phyloP scores from a whole-genome alignment of 495 filamentous ascomycete species.

The Aspergillus steynii region DNA sequence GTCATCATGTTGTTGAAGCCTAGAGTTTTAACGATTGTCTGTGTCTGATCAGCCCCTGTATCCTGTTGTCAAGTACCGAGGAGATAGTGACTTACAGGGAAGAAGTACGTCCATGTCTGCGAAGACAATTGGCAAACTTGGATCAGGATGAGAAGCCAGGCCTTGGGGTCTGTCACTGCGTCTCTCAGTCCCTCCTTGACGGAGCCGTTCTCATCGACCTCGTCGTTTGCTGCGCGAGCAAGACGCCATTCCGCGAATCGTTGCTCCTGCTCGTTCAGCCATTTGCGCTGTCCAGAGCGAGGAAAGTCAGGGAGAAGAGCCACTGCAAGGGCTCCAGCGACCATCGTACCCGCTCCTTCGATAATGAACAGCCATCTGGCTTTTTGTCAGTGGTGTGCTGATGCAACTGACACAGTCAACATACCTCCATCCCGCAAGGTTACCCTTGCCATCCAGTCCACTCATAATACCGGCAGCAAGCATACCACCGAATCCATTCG shows the following conservation, averaged over 20 bases:
- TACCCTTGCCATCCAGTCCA: conserved; percentile 18
- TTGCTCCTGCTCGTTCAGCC: conserved; percentile 24
- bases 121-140: conserved; percentile 27
- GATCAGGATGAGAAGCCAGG: conserved; percentile 23
- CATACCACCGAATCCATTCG: conserved; percentile 27
- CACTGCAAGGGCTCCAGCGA: conserved; percentile 20
- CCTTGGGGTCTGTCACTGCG: conserved; percentile 28
- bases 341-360: conserved; percentile 25
- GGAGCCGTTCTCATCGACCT: conserved; percentile 21
- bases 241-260: conserved; percentile 20
- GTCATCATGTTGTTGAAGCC: conserved; percentile 29
- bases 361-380: conserved; percentile 24
- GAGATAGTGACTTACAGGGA: conserved; percentile 11
- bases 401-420: background rate
- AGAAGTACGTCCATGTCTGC: conserved; percentile 28
- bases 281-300: conserved; percentile 21
- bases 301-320: conserved; percentile 23
- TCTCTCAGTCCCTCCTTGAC: conserved; percentile 21
- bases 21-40: conserved; percentile 32
- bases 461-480: conserved; percentile 22
- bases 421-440: conserved; percentile 23
- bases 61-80: background rate
- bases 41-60: background rate
- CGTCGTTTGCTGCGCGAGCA: conserved; percentile 16
- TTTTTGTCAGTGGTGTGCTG: no score